Evolutionary conservation across 139 green algal genomes (phyloP).

Genomic region (Diplosphaera chodatii): DNA sequence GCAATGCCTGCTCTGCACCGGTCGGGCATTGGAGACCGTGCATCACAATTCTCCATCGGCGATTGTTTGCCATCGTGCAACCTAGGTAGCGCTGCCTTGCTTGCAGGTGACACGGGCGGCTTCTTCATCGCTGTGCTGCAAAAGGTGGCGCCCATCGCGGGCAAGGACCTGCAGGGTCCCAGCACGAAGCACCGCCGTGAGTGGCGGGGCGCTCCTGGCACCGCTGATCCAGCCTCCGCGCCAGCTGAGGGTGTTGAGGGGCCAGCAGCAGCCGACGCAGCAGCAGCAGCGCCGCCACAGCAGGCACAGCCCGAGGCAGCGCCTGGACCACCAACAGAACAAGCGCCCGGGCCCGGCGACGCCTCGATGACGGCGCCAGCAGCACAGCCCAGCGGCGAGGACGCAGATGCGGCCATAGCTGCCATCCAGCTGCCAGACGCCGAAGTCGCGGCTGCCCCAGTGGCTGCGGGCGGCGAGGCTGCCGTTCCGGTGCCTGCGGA

Average conservation of each 20-base stretch:
- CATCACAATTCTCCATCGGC: no score
- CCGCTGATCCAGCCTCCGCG: no score
- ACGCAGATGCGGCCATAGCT: background rate
- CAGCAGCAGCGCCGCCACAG: background rate
- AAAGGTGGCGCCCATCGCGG: conserved; percentile 52
- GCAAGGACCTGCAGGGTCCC: background rate
- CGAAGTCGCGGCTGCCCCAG: background rate
- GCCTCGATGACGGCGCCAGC: conserved; percentile 7
- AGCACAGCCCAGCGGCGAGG: background rate
- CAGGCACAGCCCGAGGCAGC: conserved; percentile 12
- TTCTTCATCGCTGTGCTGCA: conserved; percentile 96
- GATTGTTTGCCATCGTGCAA: no score
- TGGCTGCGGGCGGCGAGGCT: background rate
- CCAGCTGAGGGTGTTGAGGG: no score
- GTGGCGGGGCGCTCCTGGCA: no score
- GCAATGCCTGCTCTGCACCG: no score
- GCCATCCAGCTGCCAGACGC: background rate
- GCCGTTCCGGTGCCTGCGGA: background rate
- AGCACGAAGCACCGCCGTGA: background rate
- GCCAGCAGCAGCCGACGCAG: no score
- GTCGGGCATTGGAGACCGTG: no score
- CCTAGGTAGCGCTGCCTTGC: no score
- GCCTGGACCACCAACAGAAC: conserved; percentile 33
- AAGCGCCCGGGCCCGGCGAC: background rate
- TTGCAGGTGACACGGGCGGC: conserved; percentile 80